Conservation (phyloP, 352 stramenopile genomes). For the Pythium scleroteichum region DNA sequence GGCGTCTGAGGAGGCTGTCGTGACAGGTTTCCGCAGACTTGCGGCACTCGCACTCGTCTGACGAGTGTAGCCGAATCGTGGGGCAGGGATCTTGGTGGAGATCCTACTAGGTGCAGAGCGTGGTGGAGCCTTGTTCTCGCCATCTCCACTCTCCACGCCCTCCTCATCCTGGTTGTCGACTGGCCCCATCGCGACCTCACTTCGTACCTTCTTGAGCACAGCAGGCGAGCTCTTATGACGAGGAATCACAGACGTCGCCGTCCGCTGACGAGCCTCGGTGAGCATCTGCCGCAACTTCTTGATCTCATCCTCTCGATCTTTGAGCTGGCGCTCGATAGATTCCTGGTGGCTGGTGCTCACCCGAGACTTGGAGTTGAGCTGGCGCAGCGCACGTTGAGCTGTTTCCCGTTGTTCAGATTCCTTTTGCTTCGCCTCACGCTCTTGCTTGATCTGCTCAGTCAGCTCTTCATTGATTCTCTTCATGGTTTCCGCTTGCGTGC, state of each 20-base stretch:
- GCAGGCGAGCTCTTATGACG: constrained; percentile 32
- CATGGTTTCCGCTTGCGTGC: constrained; percentile 61
- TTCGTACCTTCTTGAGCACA: constrained; percentile 30
- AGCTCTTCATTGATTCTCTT: constrained; percentile 74
- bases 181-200: not conserved
- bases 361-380: constrained; percentile 67
- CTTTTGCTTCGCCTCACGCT: constrained; percentile 67
- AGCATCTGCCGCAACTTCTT: constrained; percentile 75
- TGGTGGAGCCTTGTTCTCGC: not conserved
- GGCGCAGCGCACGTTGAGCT: constrained; percentile 58
- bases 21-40: constrained; percentile 9
- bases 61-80: constrained; percentile 11
- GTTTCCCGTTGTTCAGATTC: constrained; percentile 71
- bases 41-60: constrained; percentile 10
- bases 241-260: constrained; percentile 73
- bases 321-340: constrained; percentile 59
- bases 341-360: constrained; percentile 72
- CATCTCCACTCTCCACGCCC: not conserved
- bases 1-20: not conserved
- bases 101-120: not conserved
- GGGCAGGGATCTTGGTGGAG: constrained; percentile 18
- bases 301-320: constrained; percentile 80
- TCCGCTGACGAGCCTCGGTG: constrained; percentile 70
- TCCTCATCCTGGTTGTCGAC: constrained; percentile 25
- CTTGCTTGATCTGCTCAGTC: constrained; percentile 63